Base-by-base conservation (phyloP, 2,329 filamentous ascomycete genomes). In the Aureobasidium sp. region DNA sequence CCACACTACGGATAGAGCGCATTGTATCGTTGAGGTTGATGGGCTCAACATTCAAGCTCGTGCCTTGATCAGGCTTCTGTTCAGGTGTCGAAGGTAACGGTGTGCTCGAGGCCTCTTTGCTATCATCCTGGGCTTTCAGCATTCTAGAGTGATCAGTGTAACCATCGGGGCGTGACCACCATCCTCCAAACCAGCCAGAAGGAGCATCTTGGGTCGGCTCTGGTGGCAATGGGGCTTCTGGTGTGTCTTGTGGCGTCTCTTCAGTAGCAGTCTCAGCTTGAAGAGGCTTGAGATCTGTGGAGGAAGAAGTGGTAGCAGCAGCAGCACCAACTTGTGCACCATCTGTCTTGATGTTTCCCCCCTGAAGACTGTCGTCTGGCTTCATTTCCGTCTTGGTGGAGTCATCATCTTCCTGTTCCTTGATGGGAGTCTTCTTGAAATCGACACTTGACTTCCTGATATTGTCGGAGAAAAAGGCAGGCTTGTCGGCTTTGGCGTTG, bases 141-240 rank as follows among this genome's bases (percentile, higher is more conserved):
- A 70, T 69, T n/a, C 77, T 75, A 16, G 69, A 62, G 34, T 72
- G 69, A 42, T 67, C 69, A 29, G 65, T 66, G 62, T 79, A 78
- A 1, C 74, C 77, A 65, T 81, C 78, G 6, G 78, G 78, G 34
- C 77, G 68, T 15, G 78, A 80, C 78, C 78, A 81, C 78, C 78
- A 81, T 27, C 76, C 76, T 78, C 78, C 80, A 13, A 66, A 62
- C 36, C 66, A 67, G 71, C 47, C 34, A 10, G 44, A 45, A 15
- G 62, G 59, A 34, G 68, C 65, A 7, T 67, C 65, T 48, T 68
- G 66, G 10, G 62, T 64, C 2, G 76, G 76, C 62, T 77, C 73
- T 16, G 78, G 77, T 13, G 78, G 77, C 42, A 79, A 64, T 9
- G 77, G 77, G 37, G 69, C 69, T n/a, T 66, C 47, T 3, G 57